phyloP scores from a whole-genome alignment of 768 basidiomycete species.

The Kondoa subrosea region DNA sequence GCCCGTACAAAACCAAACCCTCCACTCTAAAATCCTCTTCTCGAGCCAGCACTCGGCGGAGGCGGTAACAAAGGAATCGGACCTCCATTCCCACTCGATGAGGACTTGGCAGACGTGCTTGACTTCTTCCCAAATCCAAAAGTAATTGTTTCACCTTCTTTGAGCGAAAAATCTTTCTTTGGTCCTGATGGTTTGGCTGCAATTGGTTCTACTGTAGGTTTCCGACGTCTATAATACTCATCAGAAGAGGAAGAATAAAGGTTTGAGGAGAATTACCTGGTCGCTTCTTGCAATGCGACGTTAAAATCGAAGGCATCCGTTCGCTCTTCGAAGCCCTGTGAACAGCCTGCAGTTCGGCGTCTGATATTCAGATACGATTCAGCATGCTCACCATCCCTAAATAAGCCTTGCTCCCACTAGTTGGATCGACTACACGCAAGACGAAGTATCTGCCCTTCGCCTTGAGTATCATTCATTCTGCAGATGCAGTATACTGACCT shows the following conservation, averaged over 20 bases:
- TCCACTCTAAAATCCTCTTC: no score
- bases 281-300: constrained; percentile 25
- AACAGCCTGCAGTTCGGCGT: not conserved
- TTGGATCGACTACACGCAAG: constrained; percentile 25
- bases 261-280: not conserved
- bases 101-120: constrained; percentile 15
- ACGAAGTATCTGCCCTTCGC: no score
- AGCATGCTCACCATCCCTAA: constrained; percentile 24
- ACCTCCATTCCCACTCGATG: not conserved
- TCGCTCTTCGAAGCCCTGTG: constrained; percentile 25
- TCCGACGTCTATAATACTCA: constrained; percentile 12
- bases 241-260: not conserved
- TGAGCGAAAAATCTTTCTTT: constrained; percentile 27
- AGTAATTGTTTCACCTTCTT: constrained; percentile 26
- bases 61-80: constrained; percentile 1
- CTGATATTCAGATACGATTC: not conserved
- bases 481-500: no score
- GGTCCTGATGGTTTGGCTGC: constrained; percentile 16
- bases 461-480: no score
- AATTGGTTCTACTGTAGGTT: constrained; percentile 14
- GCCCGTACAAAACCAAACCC: no score
- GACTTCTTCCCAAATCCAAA: constrained; percentile 23
- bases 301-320: constrained; percentile 28
- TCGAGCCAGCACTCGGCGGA: constrained; percentile 5
- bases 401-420: constrained; percentile 21